Conservation (phyloP, 257 asterid species). For the Solanum chilense region DNA sequence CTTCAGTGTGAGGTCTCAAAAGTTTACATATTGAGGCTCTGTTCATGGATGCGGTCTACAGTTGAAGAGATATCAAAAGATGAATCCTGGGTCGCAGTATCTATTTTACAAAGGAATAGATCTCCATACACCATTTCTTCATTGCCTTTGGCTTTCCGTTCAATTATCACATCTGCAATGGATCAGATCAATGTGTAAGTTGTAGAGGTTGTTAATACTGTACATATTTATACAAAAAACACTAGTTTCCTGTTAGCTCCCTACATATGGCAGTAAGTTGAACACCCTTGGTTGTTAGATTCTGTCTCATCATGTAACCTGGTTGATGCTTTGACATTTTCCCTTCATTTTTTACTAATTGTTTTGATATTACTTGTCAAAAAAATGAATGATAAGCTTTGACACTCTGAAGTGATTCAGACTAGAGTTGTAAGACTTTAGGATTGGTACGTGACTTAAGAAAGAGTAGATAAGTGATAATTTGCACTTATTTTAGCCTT, state of each 20-base stretch:
- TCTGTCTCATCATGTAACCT: neutral
- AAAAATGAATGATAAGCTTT: neutral
- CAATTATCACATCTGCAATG: conserved; percentile 73
- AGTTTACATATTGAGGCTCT: conserved; percentile 73
- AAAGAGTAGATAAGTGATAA: neutral
- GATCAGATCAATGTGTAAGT: conserved; percentile 85
- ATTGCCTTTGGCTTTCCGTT: conserved; percentile 74
- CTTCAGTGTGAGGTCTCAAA: conserved; percentile 86
- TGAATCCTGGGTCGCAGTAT: conserved; percentile 87
- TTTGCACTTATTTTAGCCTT: neutral
- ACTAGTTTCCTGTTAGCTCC: neutral
- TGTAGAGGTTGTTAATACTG: neutral
- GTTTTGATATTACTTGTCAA: neutral
- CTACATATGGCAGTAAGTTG: neutral
- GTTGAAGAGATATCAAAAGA: conserved; percentile 77
- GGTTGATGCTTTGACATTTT: neutral
- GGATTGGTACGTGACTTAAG: neutral
- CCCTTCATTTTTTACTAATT: neutral
- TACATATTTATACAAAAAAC: neutral
- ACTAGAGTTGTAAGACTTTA: neutral
- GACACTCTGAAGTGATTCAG: neutral
- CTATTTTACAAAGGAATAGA: conserved; percentile 83
- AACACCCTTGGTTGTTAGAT: neutral
- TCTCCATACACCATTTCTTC: conserved; percentile 87
- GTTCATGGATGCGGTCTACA: conserved; percentile 96